Evolutionary conservation across 345 rosid genomes (phyloP).

Genomic region (Firmiana major): DNA sequence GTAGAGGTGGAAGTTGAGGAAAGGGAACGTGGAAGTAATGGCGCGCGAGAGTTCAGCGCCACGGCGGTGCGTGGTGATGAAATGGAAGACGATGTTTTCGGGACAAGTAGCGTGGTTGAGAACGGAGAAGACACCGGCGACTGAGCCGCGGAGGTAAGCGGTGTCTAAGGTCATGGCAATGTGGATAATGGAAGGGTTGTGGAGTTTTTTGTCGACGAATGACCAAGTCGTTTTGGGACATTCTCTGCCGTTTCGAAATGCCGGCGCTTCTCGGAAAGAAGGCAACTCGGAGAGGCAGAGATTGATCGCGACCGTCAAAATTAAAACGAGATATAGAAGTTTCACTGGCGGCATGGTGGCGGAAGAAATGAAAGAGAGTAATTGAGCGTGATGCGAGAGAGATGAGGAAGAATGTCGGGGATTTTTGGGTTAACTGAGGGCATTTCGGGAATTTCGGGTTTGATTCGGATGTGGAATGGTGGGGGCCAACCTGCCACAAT

Average conservation of each 20-base stretch:
- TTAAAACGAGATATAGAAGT: background rate
- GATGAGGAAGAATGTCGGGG: background rate
- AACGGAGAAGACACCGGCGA: conserved; percentile 80
- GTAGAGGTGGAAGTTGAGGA: conserved; percentile 66
- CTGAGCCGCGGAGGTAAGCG: conserved; percentile 83
- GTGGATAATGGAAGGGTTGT: conserved; percentile 51
- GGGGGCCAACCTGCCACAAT: background rate
- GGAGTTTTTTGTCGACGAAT: conserved; percentile 17
- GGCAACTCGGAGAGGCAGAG: conserved; percentile 31
- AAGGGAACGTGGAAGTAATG: conserved; percentile 65
- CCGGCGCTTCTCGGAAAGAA: conserved; percentile 60
- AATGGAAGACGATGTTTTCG: conserved; percentile 82
- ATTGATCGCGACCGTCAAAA: conserved; percentile 16
- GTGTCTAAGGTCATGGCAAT: conserved; percentile 84
- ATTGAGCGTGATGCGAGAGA: background rate
- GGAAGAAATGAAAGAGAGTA: background rate
- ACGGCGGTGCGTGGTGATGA: conserved; percentile 52
- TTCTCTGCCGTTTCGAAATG: conserved; percentile 66
- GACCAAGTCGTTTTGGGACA: conserved; percentile 43
- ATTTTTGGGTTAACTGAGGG: background rate
- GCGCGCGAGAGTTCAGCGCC: conserved; percentile 52
- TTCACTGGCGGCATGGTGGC: conserved; percentile 1
- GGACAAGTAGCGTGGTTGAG: conserved; percentile 85
- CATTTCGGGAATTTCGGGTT: background rate
- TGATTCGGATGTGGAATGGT: background rate